Evolutionary conservation across 768 basidiomycete genomes (phyloP).

Genomic region (Tylopilus plumbeoviolaceoides): DNA sequence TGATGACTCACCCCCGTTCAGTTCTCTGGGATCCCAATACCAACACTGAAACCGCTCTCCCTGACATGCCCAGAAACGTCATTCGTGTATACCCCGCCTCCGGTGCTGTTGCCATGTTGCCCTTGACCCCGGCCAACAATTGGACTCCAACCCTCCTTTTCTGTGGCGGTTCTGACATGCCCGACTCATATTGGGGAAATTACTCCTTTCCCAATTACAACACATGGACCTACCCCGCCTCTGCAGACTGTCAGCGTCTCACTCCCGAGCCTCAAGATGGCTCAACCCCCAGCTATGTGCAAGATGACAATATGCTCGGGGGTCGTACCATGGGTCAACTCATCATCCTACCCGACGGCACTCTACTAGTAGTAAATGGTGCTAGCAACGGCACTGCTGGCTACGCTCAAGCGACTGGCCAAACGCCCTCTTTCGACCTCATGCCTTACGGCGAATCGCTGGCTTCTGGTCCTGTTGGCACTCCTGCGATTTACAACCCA

Average conservation of each 20-base stretch:
- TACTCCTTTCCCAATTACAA: slow-evolving; percentile 70
- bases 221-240: slow-evolving; percentile 71
- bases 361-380: slow-evolving; percentile 76
- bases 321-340: slow-evolving; percentile 92
- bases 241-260: slow-evolving; percentile 73
- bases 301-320: slow-evolving; percentile 74
- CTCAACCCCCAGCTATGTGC: slow-evolving; percentile 51
- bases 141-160: slow-evolving; percentile 84
- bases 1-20: slow-evolving; percentile 9
- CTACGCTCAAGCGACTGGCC: slow-evolving; percentile 58
- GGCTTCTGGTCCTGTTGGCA: slow-evolving; percentile 74
- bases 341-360: slow-evolving; percentile 76
- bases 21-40: slow-evolving; percentile 51
- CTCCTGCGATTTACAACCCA: slow-evolving; percentile 82
- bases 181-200: slow-evolving; percentile 71
- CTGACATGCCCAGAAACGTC: slow-evolving; percentile 67
- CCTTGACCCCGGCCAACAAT: slow-evolving; percentile 84
- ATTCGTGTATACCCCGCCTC: slow-evolving; percentile 90
- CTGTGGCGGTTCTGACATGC: slow-evolving; percentile 86
- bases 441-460: slow-evolving; percentile 76
- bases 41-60: slow-evolving; percentile 59
- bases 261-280: slow-evolving; percentile 81
- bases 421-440: slow-evolving; percentile 35
- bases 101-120: slow-evolving; percentile 85
- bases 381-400: slow-evolving; percentile 86